These are phyloP conservation scores for Alternaria hordeiaustralica DNA, from an alignment of 2,329 filamentous ascomycete genomes.

Conservation along the genomic window DNA sequence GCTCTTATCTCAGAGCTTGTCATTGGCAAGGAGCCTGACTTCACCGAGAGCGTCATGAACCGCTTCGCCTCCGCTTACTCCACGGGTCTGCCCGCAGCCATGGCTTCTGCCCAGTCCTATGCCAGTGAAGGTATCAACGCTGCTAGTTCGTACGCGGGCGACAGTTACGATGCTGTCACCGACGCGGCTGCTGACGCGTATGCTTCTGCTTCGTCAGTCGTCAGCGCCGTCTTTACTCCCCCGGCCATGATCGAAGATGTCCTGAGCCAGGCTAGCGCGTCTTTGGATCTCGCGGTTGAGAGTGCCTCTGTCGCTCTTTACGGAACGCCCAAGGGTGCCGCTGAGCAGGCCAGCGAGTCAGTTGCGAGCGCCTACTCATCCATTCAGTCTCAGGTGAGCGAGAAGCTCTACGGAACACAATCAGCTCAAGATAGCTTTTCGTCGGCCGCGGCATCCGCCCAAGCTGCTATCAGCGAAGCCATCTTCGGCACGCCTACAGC, in stretches of 20 bases:
- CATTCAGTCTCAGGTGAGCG: slow-evolving; percentile 57
- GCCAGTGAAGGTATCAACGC: slow-evolving; percentile 53
- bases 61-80: slow-evolving; percentile 75
- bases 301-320: slow-evolving; percentile 65
- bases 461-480: slow-evolving; percentile 61
- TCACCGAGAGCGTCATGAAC: slow-evolving; percentile 79
- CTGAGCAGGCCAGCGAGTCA: slow-evolving; percentile 62
- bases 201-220: slow-evolving; percentile 54
- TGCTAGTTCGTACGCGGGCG: slow-evolving; percentile 60
- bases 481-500: slow-evolving; percentile 64
- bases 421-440: slow-evolving; percentile 61
- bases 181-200: slow-evolving; percentile 61
- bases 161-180: slow-evolving; percentile 53
- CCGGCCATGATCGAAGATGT: slow-evolving; percentile 65
- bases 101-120: slow-evolving; percentile 61
- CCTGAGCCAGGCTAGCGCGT: slow-evolving; percentile 62
- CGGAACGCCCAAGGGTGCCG: slow-evolving; percentile 60
- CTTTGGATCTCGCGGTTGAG: slow-evolving; percentile 65
- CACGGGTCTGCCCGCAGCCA: slow-evolving; percentile 66
- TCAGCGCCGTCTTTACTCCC: slow-evolving; percentile 61
- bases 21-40: slow-evolving; percentile 77
- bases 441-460: slow-evolving; percentile 62
- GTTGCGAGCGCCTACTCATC: slow-evolving; percentile 61
- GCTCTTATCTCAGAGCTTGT: slow-evolving; percentile 78
- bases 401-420: slow-evolving; percentile 63